These are phyloP conservation scores for Chytridium lagenaria DNA, from an alignment of 371 early-diverging fungal species.

Conservation along the genomic window DNA sequence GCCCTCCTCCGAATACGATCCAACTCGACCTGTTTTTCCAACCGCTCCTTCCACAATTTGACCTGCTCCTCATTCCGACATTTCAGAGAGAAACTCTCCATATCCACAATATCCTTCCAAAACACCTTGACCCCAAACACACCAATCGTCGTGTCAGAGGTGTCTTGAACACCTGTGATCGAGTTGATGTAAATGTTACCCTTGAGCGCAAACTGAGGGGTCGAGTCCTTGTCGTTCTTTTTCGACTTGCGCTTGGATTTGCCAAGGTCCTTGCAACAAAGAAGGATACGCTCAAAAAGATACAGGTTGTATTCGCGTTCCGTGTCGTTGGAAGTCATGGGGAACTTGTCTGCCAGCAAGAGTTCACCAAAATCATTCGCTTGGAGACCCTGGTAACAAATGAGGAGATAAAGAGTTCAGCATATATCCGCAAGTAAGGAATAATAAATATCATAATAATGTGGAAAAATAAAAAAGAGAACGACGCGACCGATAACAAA, in stretches of 20 bases:
- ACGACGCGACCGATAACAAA: no score
- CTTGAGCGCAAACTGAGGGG: slow-evolving; percentile 62
- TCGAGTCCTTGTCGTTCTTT: slow-evolving; percentile 49
- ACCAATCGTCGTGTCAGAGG: slow-evolving; percentile 62
- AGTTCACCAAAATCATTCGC: slow-evolving; percentile 80
- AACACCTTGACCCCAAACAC: slow-evolving; percentile 67
- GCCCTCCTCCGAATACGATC: slow-evolving; percentile 29
- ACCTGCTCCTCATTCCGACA: slow-evolving; percentile 91
- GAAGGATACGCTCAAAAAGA: slow-evolving; percentile 69
- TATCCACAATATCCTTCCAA: slow-evolving; percentile 70
- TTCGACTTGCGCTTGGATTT: slow-evolving; percentile 51
- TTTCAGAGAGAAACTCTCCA: slow-evolving; percentile 81
- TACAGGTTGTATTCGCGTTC: slow-evolving; percentile 53
- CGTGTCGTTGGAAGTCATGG: slow-evolving; percentile 73
- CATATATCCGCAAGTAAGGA: no score
- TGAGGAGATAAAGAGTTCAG: not conserved
- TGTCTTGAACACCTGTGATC: slow-evolving; percentile 79
- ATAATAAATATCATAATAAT: no score
- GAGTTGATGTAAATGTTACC: slow-evolving; percentile 81
- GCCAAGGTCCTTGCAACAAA: slow-evolving; percentile 81
- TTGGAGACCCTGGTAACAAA: slow-evolving; percentile 57
- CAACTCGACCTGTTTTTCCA: slow-evolving; percentile 63
- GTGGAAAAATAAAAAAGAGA: no score
- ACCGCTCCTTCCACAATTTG: slow-evolving; percentile 79
- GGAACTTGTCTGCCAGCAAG: slow-evolving; percentile 80